Base-by-base conservation (phyloP, 352 stramenopile species). In the Globisporangium radiosum region DNA sequence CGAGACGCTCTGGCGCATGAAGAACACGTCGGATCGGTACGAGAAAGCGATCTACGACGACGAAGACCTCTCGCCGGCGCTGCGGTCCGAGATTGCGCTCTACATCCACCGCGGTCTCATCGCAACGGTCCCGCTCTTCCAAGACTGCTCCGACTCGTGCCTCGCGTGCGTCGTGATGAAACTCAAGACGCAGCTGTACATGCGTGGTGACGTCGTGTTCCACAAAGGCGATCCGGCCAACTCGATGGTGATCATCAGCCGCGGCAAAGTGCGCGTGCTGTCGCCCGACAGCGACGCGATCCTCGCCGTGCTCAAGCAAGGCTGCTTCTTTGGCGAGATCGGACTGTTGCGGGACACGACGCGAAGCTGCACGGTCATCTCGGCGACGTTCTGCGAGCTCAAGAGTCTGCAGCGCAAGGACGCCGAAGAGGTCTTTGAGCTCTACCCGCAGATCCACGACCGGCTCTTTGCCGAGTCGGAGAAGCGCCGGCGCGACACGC, bases 21-120 rank as follows among this genome's bases (percentile, higher is more conserved):
- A 83, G 47, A 87, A 85, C 62, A 87, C 75, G 0, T 87, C 76
- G 2, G 76, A 87, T 49, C 72, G 76, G 3, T 85, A 85, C 44
- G 76, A 87, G 38, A 84, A 84, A 56, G 73, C 73, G 15, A 87
- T 87, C n/a, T 87, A 87, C 57, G 76, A 81, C 4, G 76, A 87
- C 59, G 74, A 87, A 42, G 76, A 87, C 54, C 57, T 87, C 39
- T 87, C 76, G 8, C 74, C 74, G 19, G 64, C 70, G 0, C 64
- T 87, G 5, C 74, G 76, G 1, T 66, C 74, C 37, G 76, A 87
- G 57, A 87, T 87, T 36, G 77, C 77, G 5, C 62, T 87, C 7
- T 80, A 85, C 47, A 83, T 87, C 59, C 77, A 87, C 56, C 75
- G 76, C 17, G 71, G 63, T 9, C 58, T 83, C 50, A 69, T 85